These are phyloP conservation scores for Dictyostelium intermedium DNA, from an alignment of 78 protist species.

Conservation along the genomic window DNA sequence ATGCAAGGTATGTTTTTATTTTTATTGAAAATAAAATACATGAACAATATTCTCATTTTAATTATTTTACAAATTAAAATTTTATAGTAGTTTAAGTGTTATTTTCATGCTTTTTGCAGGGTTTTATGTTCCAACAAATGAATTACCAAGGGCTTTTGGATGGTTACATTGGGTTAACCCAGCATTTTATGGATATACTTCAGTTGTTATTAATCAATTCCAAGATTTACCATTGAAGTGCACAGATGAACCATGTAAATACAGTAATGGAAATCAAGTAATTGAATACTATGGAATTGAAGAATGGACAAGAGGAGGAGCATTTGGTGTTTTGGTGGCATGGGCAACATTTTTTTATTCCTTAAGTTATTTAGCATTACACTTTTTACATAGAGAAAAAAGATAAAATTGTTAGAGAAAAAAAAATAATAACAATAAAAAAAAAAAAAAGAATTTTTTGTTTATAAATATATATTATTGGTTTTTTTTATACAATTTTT, in stretches of 20 bases:
- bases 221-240: slow-evolving; percentile 22
- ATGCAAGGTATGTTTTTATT: background rate
- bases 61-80: too few relatives aligned
- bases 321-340: slow-evolving; percentile 6
- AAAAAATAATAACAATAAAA: background rate
- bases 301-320: slow-evolving; percentile 1
- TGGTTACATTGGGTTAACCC: slow-evolving; percentile 52
- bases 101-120: slow-evolving; percentile 61
- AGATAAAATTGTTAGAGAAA: too few relatives aligned
- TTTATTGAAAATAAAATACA: too few relatives aligned
- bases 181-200: slow-evolving; percentile 3
- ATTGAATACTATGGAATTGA: slow-evolving; percentile 18
- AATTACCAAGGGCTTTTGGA: slow-evolving; percentile 47
- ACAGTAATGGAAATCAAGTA: slow-evolving; percentile 48
- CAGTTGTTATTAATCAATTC: slow-evolving; percentile 14
- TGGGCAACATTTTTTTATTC: slow-evolving; percentile 30
- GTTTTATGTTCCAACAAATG: slow-evolving; percentile 49
- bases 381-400: slow-evolving; percentile 41
- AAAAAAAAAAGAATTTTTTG: background rate
- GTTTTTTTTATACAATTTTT: background rate
- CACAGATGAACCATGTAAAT: slow-evolving; percentile 28
- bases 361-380: background rate
- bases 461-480: background rate
- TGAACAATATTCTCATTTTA: too few relatives aligned
- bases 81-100: background rate